Base-by-base conservation (phyloP, 768 basidiomycete genomes). In the Kwoniella botswanensis region DNA sequence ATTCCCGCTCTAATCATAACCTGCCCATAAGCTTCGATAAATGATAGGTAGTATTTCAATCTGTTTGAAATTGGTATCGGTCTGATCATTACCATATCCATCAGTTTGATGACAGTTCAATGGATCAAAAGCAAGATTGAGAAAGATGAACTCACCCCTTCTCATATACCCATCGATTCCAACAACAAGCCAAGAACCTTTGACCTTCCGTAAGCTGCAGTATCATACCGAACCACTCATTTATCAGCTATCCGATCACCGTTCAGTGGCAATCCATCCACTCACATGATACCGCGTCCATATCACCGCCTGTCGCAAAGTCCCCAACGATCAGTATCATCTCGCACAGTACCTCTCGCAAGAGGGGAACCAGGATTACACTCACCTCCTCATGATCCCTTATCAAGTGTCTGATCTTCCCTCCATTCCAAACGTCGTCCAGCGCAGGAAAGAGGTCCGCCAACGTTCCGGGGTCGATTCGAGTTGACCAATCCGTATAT, bases 381-480 rank as follows among this genome's bases (percentile, higher is more conserved):
- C 70, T 63, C 50, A 72, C 71, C 59, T 74, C 73, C 46, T 78
- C 77, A 9, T 65, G 68, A 52, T 70, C 57, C 17, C 71, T 55
- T 65, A 78, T 55, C 12, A 43, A 1, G 41, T 65, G 58, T 15
- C 73, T 60, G 5, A n/a, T 44, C 22, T 67, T 62, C 3, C 65
- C 73, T 4, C 74, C 74, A 57, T 67, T 29, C 46, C 56, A 78
- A 5, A 74, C n/a, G 18, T 65, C 15, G 57, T 76, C 74, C 35
- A 78, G 61, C 17, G 72, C 71, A 46, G 68, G 75, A 60, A 74
- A 70, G 1, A 76, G 54, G 63, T 78, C 77, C 1, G 67, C 67
- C 44, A 76, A 44, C 2, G 74, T 74, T 2, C 75, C 75, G 15
- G 74, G 75, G 1, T 69, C 69, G 54, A 76, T 69, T 0, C 71